Evolutionary conservation across 306 rosid species (phyloP).

Genomic region (Mimosa pudica): DNA sequence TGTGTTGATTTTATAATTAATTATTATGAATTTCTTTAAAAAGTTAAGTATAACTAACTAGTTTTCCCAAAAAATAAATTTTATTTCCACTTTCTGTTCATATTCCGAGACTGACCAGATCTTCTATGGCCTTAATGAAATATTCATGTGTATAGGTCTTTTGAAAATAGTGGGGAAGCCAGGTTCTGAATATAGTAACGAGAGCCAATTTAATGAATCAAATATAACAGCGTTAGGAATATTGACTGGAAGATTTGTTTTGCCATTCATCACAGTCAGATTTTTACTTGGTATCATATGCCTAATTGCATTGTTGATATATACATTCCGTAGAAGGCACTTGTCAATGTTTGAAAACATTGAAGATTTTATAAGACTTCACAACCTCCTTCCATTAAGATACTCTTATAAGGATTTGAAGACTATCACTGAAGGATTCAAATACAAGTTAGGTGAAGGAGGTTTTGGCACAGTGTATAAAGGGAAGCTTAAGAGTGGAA

Average conservation of each 20-base stretch:
- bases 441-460: not conserved
- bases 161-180: not conserved
- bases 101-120: not conserved
- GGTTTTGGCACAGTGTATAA: not conserved
- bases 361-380: not conserved
- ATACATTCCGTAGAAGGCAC: not conserved
- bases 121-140: too few species aligned
- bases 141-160: not conserved
- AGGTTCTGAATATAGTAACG: not conserved
- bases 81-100: too few species aligned
- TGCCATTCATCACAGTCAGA: not conserved
- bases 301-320: not conserved
- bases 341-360: not conserved
- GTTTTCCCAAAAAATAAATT: too few species aligned
- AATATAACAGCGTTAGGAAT: not conserved
- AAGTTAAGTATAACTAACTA: too few species aligned
- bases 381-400: not conserved
- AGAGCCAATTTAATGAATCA: not conserved
- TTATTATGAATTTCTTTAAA: too few species aligned
- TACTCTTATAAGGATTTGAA: constrained; percentile 22
- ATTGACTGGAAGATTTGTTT: not conserved
- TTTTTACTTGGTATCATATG: not conserved
- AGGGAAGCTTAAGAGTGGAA: not conserved
- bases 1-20: too few species aligned
- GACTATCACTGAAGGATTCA: not conserved